Conservation (phyloP, 116 monocot species). For the Iris pallida region DNA sequence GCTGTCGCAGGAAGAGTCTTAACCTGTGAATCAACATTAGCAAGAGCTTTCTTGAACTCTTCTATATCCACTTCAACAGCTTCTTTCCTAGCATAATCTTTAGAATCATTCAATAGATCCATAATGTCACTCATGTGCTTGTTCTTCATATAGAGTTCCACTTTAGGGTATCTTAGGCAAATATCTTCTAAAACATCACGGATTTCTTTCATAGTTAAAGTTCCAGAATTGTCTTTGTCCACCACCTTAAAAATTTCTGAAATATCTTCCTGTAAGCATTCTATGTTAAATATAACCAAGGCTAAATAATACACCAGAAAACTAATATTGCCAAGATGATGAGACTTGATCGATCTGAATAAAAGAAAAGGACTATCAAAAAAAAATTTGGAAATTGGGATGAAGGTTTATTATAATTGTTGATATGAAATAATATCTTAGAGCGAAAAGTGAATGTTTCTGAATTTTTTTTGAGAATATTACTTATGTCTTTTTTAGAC, state of each 20-base stretch:
- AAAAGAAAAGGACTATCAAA: no score
- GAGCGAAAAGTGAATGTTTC: no score
- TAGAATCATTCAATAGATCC: conserved; percentile 41
- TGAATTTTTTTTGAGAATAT: no score
- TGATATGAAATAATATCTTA: no score
- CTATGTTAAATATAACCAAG: background rate
- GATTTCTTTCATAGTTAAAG: conserved; percentile 66
- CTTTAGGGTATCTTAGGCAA: conserved; percentile 56
- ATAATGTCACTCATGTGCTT: conserved; percentile 51
- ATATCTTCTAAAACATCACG: conserved; percentile 61
- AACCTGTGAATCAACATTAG: conserved; percentile 63
- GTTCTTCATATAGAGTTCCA: conserved; percentile 66
- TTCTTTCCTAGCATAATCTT: conserved; percentile 45
- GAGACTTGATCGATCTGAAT: no score
- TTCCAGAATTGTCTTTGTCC: conserved; percentile 72
- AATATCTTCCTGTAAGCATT: conserved; percentile 46
- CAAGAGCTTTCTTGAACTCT: conserved; percentile 70
- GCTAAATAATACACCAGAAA: background rate
- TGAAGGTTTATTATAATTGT: no score
- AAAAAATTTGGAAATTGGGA: no score
- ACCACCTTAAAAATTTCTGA: conserved; percentile 53
- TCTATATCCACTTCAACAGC: conserved; percentile 51
- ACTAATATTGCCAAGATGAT: no score
- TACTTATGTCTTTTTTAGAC: no score
- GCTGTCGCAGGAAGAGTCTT: conserved; percentile 72